Evolutionary conservation across 768 basidiomycete genomes (phyloP), one percentile per base, ranked within the genome.

Genomic region (Lactarius tabidus): DNA sequence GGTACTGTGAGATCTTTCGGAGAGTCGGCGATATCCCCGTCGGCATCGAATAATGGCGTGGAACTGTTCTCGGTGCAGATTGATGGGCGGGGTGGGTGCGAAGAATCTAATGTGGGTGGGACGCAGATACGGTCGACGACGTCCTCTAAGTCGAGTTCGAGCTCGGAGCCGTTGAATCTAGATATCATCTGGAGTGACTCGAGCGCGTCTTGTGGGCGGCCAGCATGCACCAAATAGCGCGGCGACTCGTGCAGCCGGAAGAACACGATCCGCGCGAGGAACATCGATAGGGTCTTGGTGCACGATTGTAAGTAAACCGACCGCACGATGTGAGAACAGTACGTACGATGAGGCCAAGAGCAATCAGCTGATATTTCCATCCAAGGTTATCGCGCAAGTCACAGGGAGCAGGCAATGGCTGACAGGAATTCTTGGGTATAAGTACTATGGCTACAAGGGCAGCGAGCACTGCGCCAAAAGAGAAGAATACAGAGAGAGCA

Each of bases 161-260:
- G 75, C 59, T 86, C 79, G 18, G 86, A 84, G 2, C 91, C 93
- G 74, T 98, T 98, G 77, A 90, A 93, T 36, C 81, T 82, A 3
- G 91, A 91, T 52, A 99, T 98, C 68, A 91, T 77, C 69, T 89
- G 87, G 0, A 99, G 81, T 0, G 88, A 87, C 69, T 90, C 84
- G 39, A 96, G 76, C 0, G 95, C 96, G 69, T 97, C 95, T 39
- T 86, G 82, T 38, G 85, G 87, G 52, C 93, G 84, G 18, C 94
- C 93, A 0, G 91, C 88, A 54, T 94, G 89, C 6, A 96, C 93
- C 64, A 99, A 88, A 73, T 88, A 98, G 28, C 94, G 86, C 2
- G 97, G 95, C 0, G 94, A 95, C 76, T 99, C 96, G 74, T 98
- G 90, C 6, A 99, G 78, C 23, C 89, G 86, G 82, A 98, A 97